These are phyloP conservation scores for Theileria parva DNA, from an alignment of 169 alveolate genomes.

Conservation along the genomic window DNA sequence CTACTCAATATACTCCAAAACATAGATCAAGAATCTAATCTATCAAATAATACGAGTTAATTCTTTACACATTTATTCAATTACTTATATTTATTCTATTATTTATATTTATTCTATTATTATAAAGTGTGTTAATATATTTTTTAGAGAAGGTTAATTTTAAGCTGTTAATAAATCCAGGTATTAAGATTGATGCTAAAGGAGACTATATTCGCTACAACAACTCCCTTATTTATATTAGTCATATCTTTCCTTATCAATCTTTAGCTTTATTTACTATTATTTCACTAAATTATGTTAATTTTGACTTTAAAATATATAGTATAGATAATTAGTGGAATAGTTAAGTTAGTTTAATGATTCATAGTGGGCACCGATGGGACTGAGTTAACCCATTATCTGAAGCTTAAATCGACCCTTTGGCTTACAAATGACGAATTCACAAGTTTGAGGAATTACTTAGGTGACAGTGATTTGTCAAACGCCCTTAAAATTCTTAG, in stretches of 20 bases:
- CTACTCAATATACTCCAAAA: not conserved
- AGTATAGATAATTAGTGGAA: not conserved
- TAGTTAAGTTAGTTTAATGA: not conserved
- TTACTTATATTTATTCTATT: too few species aligned
- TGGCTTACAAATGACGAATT: conserved; percentile 56
- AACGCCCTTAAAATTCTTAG: conserved; percentile 20
- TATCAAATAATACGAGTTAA: not conserved
- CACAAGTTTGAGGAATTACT: conserved; percentile 14
- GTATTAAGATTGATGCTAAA: not conserved
- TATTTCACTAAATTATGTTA: not conserved
- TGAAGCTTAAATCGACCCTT: conserved; percentile 24
- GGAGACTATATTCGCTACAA: not conserved
- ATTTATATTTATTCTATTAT: too few species aligned
- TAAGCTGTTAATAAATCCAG: conserved; percentile 7
- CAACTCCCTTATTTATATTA: not conserved
- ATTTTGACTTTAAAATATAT: not conserved
- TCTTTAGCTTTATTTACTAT: not conserved
- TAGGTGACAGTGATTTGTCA: conserved; percentile 16
- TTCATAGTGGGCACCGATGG: conserved; percentile 16
- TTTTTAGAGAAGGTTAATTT: conserved; percentile 2
- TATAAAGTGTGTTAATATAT: not conserved
- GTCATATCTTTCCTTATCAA: not conserved
- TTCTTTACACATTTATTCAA: not conserved
- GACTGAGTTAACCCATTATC: conserved; percentile 19
- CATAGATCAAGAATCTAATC: conserved; percentile 9